These are phyloP conservation scores for Pichia sp. DNA, from an alignment of 1,139 yeast genomes.

Conservation along the genomic window DNA sequence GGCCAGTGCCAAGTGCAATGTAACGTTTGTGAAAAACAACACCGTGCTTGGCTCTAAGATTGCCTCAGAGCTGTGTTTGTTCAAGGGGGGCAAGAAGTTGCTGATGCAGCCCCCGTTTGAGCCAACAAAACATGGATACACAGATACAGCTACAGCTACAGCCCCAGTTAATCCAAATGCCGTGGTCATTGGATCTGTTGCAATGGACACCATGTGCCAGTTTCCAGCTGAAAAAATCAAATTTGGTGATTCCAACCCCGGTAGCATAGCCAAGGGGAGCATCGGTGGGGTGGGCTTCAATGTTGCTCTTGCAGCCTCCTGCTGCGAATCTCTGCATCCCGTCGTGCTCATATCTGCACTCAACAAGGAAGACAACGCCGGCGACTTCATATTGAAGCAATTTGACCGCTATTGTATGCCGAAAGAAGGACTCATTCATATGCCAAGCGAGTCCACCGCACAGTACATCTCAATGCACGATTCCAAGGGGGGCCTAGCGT, in stretches of 20 bases:
- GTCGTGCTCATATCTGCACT: constrained; percentile 51
- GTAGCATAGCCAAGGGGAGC: constrained; percentile 44
- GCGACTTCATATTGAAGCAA: constrained; percentile 38
- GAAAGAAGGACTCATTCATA: constrained; percentile 22
- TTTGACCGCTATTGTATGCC: constrained; percentile 23
- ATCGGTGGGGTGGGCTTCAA: constrained; percentile 87
- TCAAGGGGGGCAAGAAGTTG: constrained; percentile 33
- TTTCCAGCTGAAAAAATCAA: constrained; percentile 32
- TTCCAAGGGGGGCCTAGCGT: constrained; percentile 54
- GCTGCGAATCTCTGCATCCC: constrained; percentile 15
- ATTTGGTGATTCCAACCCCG: constrained; percentile 71
- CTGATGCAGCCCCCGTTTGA: constrained; percentile 9
- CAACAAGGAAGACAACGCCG: constrained; percentile 59
- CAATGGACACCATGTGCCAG: constrained; percentile 63
- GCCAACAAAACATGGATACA: background rate
- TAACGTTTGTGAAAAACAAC: constrained; percentile 73
- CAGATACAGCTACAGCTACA: background rate
- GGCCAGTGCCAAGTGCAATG: constrained; percentile 62
- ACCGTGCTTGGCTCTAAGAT: constrained; percentile 66
- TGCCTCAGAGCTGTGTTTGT: constrained; percentile 47
- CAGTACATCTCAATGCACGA: constrained; percentile 71
- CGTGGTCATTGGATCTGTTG: constrained; percentile 69
- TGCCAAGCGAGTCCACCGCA: constrained; percentile 45
- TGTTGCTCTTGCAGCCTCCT: constrained; percentile 51
- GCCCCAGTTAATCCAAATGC: constrained; percentile 20